These are phyloP conservation scores for Ocimum tenuiflorum DNA, from an alignment of 257 asterid species.

Conservation along the genomic window DNA sequence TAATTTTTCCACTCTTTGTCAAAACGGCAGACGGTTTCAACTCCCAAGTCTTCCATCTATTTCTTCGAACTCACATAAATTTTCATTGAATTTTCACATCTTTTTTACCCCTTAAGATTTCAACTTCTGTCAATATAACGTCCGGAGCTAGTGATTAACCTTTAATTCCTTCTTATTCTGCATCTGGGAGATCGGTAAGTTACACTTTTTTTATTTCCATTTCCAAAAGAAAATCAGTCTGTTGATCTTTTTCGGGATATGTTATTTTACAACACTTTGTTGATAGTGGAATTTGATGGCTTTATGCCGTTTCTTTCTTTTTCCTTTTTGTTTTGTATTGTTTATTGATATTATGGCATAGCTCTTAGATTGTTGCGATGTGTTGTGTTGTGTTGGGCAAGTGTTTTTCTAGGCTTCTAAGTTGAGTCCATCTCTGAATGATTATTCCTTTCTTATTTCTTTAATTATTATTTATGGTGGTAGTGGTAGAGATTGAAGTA, in stretches of 20 bases:
- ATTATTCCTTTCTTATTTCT: not conserved
- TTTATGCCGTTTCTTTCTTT: not conserved
- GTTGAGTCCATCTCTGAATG: not conserved
- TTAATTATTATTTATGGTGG: not conserved
- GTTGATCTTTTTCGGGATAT: not conserved
- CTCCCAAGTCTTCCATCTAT: conserved; percentile 14
- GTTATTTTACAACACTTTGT: not conserved
- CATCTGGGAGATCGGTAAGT: conserved; percentile 14
- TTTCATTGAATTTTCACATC: not conserved
- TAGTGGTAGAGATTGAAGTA: not conserved
- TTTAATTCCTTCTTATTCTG: not conserved
- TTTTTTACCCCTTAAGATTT: not conserved
- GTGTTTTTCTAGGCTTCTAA: not conserved
- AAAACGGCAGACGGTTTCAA: conserved; percentile 22
- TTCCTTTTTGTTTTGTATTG: not conserved
- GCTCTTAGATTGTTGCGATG: conserved; percentile 13
- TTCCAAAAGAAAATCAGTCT: not conserved
- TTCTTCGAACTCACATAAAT: conserved; percentile 15
- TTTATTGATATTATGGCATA: not conserved
- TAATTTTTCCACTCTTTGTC: conserved; percentile 8
- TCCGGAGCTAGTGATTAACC: not conserved
- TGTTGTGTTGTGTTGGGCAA: not conserved
- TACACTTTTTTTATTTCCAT: not conserved
- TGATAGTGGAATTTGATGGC: not conserved
- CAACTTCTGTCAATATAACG: conserved; percentile 7